phyloP scores from a whole-genome alignment of 805 yeast genomes.

The Priceomyces carsonii region DNA sequence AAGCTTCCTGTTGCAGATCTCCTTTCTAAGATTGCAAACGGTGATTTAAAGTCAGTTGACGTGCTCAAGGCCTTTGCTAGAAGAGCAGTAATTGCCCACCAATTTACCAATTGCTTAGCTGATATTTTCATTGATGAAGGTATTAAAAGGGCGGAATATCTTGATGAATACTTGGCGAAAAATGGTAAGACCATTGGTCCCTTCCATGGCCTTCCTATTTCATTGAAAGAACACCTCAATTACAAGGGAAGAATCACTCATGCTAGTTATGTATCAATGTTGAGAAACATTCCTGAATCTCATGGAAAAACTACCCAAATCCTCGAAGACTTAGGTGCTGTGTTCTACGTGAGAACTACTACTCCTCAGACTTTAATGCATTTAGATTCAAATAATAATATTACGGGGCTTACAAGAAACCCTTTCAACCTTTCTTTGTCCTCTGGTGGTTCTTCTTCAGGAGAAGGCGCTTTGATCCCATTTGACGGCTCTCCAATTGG shows the following conservation, averaged over 20 bases:
- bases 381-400: constrained; percentile 41
- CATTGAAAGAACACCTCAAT: constrained; percentile 53
- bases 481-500: constrained; percentile 44
- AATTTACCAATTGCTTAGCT: constrained; percentile 45
- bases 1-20: constrained; percentile 32
- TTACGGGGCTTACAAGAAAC: constrained; percentile 37
- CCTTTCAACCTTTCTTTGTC: constrained; percentile 40
- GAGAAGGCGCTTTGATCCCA: constrained; percentile 44
- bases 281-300: constrained; percentile 27
- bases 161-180: constrained; percentile 51
- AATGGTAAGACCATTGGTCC: constrained; percentile 58
- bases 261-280: constrained; percentile 38
- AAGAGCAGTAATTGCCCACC: constrained; percentile 43
- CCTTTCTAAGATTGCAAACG: constrained; percentile 28
- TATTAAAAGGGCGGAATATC: constrained; percentile 50
- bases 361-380: constrained; percentile 50
- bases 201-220: constrained; percentile 66
- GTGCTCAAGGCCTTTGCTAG: constrained; percentile 44
- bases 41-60: constrained; percentile 35
- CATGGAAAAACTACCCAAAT: constrained; percentile 33
- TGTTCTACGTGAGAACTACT: constrained; percentile 44
- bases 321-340: constrained; percentile 43
- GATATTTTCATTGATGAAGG: constrained; percentile 59
- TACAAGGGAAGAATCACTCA: constrained; percentile 36
- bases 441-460: constrained; percentile 46